These are phyloP conservation scores for Backusella luteola DNA, from an alignment of 192 early-diverging fungal genomes.

Conservation along the genomic window DNA sequence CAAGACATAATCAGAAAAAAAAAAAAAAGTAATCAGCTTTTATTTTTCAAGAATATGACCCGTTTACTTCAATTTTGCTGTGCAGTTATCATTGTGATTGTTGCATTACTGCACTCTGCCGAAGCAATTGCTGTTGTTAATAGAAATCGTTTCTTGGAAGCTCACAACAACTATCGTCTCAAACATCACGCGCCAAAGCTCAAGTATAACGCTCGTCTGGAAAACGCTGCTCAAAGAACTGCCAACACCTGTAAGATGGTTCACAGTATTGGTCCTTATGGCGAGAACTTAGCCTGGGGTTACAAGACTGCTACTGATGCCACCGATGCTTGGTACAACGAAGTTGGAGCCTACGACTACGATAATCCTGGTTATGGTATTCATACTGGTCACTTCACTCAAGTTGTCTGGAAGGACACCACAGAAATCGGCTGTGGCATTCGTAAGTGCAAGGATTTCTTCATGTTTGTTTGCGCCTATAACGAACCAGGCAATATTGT, in stretches of 20 bases:
- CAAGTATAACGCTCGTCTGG: conserved; percentile 36
- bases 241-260: conserved; percentile 37
- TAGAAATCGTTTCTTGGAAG: conserved; percentile 16
- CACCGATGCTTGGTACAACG: conserved; percentile 43
- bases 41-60: not conserved
- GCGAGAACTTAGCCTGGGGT: conserved; percentile 46
- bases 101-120: not conserved
- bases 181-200: conserved; percentile 36
- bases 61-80: not conserved
- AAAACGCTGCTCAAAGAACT: conserved; percentile 35
- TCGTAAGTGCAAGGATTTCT: conserved; percentile 21
- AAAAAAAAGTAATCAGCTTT: not conserved
- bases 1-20: not conserved
- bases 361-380: conserved; percentile 31
- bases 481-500: conserved; percentile 40
- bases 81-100: not conserved
- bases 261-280: conserved; percentile 34
- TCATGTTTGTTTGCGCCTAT: conserved; percentile 44
- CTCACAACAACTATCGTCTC: conserved; percentile 43
- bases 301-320: conserved; percentile 30
- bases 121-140: not conserved
- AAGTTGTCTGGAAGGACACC: conserved; percentile 37
- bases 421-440: conserved; percentile 37
- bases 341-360: conserved; percentile 40
- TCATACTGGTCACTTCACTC: conserved; percentile 48